Evolutionary conservation across 345 rosid species (phyloP), one percentile per base, ranked within the genome.

Genomic region (Raphanus raphanistrum): DNA sequence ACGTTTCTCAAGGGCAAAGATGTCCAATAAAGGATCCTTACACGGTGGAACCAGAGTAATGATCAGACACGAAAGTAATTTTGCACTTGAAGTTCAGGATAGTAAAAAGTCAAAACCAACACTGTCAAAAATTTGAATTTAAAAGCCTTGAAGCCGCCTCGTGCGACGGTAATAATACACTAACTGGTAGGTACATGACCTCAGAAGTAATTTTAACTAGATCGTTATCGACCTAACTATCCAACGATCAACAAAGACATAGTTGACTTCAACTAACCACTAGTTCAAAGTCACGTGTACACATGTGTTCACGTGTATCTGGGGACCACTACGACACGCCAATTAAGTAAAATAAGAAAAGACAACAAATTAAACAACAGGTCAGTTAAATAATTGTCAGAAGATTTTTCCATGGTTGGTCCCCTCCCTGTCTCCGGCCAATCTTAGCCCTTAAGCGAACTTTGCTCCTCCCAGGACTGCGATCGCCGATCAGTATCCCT

Each of bases 401-500:
- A 7, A 45, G 17, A 11, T 61, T 15, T 61, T 35, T 61, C 45
- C 21, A 11, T 59, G n/a, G 43, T 0, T 12, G 73, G 67, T n/a
- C 33, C 33, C 63, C 63, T 59, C 33, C 50, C 33, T 8, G 73
- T 72, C 77, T 60, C 78, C 71, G 73, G 36, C 12, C 70, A 57
- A 50, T 38, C 77, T 72, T 67, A 67, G 21, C 73, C 77, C 58
- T 73, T 73, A 60, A 68, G 75, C 82, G 11, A 61, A 68, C 68
- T 11, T n/a, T 31, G 55, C 58, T 64, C 68, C 35, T 43, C 70
- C 36, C 59, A 0, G 64, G 58, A 16, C 63, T 9, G 12, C 60
- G 63, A 74, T 68, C 72, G n/a, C n/a, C n/a, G n/a, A n/a, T n/a
- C n/a, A n/a, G n/a, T n/a, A 68, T 74, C 79, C 29, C 13, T 68